Percentiles rank a stretch among this genome's conserved stretches.
phyloP scores from a whole-genome alignment of 495 filamentous ascomycete genomes.

The Chaetomium fimeti region DNA sequence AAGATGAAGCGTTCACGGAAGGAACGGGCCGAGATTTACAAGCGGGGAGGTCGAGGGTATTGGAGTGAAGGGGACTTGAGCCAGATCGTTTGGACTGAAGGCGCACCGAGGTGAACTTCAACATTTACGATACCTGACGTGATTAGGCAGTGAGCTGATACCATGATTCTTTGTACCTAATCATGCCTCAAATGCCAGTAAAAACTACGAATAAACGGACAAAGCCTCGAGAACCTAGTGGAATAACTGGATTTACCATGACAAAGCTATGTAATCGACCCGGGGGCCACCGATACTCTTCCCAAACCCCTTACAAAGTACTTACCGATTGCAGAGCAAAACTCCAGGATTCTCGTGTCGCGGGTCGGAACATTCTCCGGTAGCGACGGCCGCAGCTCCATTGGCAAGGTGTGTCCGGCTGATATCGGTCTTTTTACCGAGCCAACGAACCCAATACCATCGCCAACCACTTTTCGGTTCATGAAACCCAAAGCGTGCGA shows the following conservation, averaged over 20 bases:
- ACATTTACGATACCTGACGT: no score
- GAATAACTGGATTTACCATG: no score
- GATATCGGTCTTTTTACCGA: not conserved
- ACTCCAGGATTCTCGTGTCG: not conserved
- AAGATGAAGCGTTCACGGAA: not conserved
- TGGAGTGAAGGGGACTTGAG: constrained; percentile 5
- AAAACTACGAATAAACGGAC: no score
- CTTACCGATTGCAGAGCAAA: not conserved
- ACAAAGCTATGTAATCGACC: no score
- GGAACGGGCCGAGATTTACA: not conserved
- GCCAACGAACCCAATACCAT: not conserved
- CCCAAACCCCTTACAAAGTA: no score
- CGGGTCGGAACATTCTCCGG: not conserved
- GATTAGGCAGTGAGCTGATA: no score
- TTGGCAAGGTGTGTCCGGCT: constrained; percentile 2
- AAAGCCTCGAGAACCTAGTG: no score
- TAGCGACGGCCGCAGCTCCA: not conserved
- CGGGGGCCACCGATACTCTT: no score
- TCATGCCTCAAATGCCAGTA: no score
- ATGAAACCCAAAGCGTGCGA: not conserved
- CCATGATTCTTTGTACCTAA: no score
- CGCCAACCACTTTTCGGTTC: not conserved
- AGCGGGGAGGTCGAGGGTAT: constrained; percentile 1
- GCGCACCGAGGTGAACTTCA: not conserved
- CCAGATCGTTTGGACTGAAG: not conserved